Base-by-base conservation (phyloP, 495 filamentous ascomycete species). In the Penicillium maclennaniae region DNA sequence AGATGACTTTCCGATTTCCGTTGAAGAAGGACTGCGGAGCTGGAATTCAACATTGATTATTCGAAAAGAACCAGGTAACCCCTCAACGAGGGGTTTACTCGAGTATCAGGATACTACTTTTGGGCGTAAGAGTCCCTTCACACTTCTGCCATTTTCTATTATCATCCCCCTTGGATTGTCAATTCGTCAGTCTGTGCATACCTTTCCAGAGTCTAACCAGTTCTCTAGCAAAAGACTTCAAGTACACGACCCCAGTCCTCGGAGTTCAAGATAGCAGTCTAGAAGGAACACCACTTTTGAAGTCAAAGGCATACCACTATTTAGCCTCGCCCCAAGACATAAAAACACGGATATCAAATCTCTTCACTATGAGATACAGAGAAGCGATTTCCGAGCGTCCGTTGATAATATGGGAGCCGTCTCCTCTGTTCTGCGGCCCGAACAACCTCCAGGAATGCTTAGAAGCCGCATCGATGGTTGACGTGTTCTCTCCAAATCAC, bases 61-160 rank as follows among this genome's bases (percentile, higher is more conserved):
- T 74, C 85, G 28, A 84, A 82, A 42, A 88, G 86, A 84, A 90
- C 87, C 57, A 77, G 83, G 56, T 89, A 91, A 65, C 72, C 61
- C 17, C 45, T 64, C 47, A 51, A 75, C 54, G 59, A 74, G 57
- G 51, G 73, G 56, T 41, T 57, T 68, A 40, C 47, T 68, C 0
- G 59, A 65, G 39, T 68, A 68, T 43, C 51, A 53, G 54, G 65
- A 68, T 59, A 65, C 54, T n/a, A 68, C 62, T 20, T 65, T 68
- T 40, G 65, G 80, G 69, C 70, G 79, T 80, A 51, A 38, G 67
- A 5, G 6, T 31, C 27, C 27, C 27, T 31, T 12, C 4, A 31
- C 27, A 7, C 10, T 12, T 12, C 4, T 31, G 4, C 27, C 27
- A 3, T 31, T 31, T 26, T 51, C n/a, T 27, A 10, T 31, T 7